A percentile compares a stretch with the other conserved stretches of the same genome.
phyloP scores from a whole-genome alignment of 768 basidiomycete species.

The Boletus vinaceobasis region DNA sequence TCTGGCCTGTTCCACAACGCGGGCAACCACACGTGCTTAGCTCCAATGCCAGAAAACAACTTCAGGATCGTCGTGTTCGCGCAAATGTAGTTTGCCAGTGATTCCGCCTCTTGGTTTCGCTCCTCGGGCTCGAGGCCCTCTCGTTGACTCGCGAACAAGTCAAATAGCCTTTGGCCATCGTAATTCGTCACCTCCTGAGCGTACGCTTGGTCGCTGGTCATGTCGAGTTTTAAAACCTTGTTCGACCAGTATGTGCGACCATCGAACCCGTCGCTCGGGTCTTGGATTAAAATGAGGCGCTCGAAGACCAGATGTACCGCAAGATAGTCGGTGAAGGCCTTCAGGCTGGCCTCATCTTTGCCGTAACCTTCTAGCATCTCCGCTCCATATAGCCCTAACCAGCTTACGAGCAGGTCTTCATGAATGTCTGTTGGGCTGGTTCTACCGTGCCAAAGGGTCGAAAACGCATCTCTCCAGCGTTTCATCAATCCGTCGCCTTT shows the following conservation, averaged over 20 bases:
- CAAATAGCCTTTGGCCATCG: background rate
- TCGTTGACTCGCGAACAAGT: constrained; percentile 5
- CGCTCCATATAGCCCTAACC: constrained; percentile 1
- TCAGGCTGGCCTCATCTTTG: background rate
- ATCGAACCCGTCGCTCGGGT: constrained; percentile 1
- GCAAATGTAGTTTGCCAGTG: background rate
- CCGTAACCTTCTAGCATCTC: background rate
- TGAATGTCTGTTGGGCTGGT: background rate
- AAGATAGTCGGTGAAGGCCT: constrained; percentile 1
- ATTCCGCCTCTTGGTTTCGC: constrained; percentile 3
- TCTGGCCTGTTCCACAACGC: background rate
- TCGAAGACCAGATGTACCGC: background rate
- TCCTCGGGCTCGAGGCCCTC: background rate
- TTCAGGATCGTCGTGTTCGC: background rate
- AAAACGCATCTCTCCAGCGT: constrained; percentile 1
- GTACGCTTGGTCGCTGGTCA: constrained; percentile 1
- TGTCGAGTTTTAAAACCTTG: background rate
- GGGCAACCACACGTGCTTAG: background rate
- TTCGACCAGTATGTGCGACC: constrained; percentile 1
- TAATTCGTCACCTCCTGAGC: background rate
- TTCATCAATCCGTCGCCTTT: background rate
- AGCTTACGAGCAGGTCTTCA: background rate
- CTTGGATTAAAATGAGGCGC: background rate
- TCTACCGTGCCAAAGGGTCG: background rate
- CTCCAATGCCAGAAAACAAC: constrained; percentile 1